phyloP scores from a whole-genome alignment of 306 rosid genomes.

The Castanospermum australe region DNA sequence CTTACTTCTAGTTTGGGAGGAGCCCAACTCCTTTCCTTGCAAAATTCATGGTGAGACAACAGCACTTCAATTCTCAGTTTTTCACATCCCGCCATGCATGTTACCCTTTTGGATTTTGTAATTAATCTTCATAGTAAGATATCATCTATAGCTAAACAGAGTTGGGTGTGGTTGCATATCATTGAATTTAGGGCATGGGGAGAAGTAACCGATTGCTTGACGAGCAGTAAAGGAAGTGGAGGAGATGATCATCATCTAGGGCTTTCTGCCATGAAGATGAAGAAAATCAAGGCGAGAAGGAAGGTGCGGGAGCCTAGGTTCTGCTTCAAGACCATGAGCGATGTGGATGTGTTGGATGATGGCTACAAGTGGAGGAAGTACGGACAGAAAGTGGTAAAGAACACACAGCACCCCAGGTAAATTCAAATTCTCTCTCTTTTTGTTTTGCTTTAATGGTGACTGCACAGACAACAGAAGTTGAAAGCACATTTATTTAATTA shows the following conservation, averaged over 20 bases:
- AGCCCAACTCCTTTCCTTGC: constrained; percentile 62
- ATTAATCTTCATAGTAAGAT: neutral
- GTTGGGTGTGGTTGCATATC: neutral
- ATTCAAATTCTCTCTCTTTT: neutral
- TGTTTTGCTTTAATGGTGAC: neutral
- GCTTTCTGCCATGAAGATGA: constrained; percentile 64
- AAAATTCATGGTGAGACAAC: constrained; percentile 61
- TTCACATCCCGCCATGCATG: neutral
- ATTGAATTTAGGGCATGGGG: constrained; percentile 54
- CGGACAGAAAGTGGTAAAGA: constrained; percentile 87
- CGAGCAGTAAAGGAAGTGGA: constrained; percentile 44
- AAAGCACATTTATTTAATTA: constrained; percentile 33
- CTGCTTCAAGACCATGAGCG: constrained; percentile 84
- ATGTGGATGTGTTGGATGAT: constrained; percentile 82
- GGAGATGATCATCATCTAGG: constrained; percentile 44
- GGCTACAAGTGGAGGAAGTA: constrained; percentile 91
- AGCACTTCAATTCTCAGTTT: neutral
- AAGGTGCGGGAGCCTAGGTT: constrained; percentile 84
- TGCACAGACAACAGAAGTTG: constrained; percentile 24
- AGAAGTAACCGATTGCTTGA: constrained; percentile 42
- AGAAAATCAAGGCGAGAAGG: constrained; percentile 71
- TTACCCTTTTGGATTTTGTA: neutral
- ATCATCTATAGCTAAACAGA: neutral
- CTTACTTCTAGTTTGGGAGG: constrained; percentile 39
- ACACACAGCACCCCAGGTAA: constrained; percentile 85